Evolutionary conservation across 495 filamentous ascomycete species (phyloP), one percentile per base, ranked within the genome.

Genomic region (Xylaria sp.): DNA sequence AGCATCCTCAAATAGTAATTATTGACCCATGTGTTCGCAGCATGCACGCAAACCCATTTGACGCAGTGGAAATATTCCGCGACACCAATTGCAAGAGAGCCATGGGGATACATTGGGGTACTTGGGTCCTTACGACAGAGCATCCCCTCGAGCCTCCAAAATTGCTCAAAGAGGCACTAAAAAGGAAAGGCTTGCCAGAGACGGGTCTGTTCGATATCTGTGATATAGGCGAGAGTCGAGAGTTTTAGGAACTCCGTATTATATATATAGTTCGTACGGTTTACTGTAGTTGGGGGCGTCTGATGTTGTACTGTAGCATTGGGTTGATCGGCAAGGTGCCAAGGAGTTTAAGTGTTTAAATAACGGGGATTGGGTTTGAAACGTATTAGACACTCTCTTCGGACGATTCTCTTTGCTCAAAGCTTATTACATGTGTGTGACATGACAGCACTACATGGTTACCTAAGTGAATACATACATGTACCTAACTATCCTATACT

Each of bases 41-140:
- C 48, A 90, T 97, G 85, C 96, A 99, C 79, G 93, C 92, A 9
- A 92, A 97, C 80, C 96, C 96, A 1, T 91, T 88, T 69, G 96
- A 99, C 78, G 86, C 90, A 0, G 95, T 97, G 61, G 91, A 94
- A 71, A 99, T 99, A 71, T 97, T 97, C 83, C 80, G 83, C 43
- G 96, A 98, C 72, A 97, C 93, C 21, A 88, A 88, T 71, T 99
- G 96, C 82, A 86, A 90, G 77, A 85, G 83, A 57, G 95, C 95
- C 21, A 87, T 98, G 83, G 95, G 87, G 17, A 97, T 98, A 71
- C 95, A 98, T 76, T 98, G 95, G 95, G 95, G 89, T 21, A 94
- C 94, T 0, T 98, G 95, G 94, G 91, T 93, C 9, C 79, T 98
- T 71, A 97, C 95, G 0, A 87, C 89, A 70, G 95, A 98, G 80